phyloP scores from a whole-genome alignment of 129 eudicot genomes.

The Arctium minus region DNA sequence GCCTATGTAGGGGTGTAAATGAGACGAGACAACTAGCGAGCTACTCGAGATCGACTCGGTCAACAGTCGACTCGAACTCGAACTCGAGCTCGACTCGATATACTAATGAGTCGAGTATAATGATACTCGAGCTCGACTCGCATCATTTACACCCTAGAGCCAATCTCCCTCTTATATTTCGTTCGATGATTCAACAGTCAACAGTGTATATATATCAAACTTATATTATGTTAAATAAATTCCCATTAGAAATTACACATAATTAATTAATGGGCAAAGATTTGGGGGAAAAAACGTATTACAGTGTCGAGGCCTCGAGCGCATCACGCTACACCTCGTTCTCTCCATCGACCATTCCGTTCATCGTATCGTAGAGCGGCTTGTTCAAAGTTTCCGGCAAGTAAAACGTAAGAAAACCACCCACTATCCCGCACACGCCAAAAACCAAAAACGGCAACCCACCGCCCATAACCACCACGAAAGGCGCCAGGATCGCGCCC shows the following conservation, averaged over 20 bases:
- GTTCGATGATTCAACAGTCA: background rate
- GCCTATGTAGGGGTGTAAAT: no score
- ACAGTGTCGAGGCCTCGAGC: background rate
- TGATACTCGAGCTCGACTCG: no score
- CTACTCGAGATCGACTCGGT: no score
- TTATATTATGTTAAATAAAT: background rate
- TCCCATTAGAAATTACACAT: background rate
- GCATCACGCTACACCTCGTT: conserved; percentile 15
- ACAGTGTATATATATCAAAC: background rate
- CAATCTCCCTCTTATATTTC: background rate
- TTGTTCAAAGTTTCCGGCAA: conserved; percentile 85
- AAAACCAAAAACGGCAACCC: conserved; percentile 62
- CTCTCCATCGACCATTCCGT: conserved; percentile 76
- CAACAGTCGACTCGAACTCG: no score
- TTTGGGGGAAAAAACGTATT: background rate
- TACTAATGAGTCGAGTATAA: no score
- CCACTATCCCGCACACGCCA: conserved; percentile 70
- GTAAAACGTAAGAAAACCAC: conserved; percentile 65
- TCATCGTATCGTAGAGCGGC: conserved; percentile 89
- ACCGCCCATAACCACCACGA: conserved; percentile 76
- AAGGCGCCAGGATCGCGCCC: conserved; percentile 85
- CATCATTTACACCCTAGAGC: no score
- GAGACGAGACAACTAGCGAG: no score
- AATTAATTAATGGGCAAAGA: background rate
- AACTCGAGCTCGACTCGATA: no score